phyloP scores from a whole-genome alignment of 495 filamentous ascomycete species.

The Xylaria longipes region DNA sequence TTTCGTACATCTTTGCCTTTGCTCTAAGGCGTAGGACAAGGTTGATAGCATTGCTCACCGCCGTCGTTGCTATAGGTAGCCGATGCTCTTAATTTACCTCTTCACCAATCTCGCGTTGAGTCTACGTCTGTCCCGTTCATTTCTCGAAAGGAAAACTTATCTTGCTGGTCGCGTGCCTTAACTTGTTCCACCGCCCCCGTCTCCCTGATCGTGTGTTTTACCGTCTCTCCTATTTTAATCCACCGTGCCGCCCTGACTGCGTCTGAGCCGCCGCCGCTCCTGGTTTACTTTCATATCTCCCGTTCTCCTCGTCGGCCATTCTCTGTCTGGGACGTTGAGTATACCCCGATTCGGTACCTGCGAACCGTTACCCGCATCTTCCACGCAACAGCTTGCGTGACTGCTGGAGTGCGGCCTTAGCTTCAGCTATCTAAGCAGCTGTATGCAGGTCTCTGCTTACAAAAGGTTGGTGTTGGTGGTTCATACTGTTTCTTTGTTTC shows the following conservation, averaged over 20 bases:
- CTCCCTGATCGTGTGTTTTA: background rate
- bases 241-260: background rate
- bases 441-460: background rate
- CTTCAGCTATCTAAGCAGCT: background rate
- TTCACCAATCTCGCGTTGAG: background rate
- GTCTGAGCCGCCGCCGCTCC: background rate
- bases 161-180: constrained; percentile 10
- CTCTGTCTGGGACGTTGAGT: background rate
- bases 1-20: background rate
- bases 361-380: background rate
- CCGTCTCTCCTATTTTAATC: background rate
- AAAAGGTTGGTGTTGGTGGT: constrained; percentile 22
- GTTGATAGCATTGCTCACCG: constrained; percentile 4
- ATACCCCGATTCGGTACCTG: background rate
- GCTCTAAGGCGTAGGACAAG: background rate
- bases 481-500: constrained; percentile 10
- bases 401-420: background rate
- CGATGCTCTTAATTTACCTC: background rate
- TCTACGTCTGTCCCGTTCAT: background rate
- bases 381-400: background rate
- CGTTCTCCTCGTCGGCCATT: constrained; percentile 1
- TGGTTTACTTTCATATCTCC: background rate
- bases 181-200: background rate
- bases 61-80: constrained; percentile 1
- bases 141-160: background rate